Conservation (phyloP, 257 asterid genomes). For the Nemophila menziesii region DNA sequence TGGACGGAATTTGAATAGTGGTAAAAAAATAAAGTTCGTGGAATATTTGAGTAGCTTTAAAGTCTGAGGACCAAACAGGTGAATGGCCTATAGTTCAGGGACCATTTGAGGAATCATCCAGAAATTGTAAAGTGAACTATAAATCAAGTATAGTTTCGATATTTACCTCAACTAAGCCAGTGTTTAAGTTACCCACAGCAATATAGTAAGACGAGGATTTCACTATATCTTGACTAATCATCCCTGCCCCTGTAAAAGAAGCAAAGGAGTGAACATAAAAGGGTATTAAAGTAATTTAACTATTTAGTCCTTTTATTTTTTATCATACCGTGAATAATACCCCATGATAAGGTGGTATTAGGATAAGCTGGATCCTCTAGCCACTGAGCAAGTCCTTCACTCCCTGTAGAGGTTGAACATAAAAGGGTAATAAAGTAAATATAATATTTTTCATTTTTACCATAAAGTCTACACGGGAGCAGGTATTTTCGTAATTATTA, state of each 20-base stretch:
- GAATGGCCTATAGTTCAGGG: too few relatives aligned
- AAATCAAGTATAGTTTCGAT: not conserved
- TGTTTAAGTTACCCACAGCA: slow-evolving; percentile 64
- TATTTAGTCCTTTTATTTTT: slow-evolving; percentile 4
- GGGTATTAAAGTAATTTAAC: not conserved
- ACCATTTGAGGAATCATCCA: too few relatives aligned
- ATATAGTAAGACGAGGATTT: slow-evolving; percentile 48
- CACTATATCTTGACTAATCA: slow-evolving; percentile 30
- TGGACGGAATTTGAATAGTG: too few relatives aligned
- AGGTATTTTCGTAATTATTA: too few relatives aligned
- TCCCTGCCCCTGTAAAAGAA: slow-evolving; percentile 55
- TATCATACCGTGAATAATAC: slow-evolving; percentile 52
- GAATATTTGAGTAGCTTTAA: too few relatives aligned
- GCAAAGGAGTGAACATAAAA: too few relatives aligned
- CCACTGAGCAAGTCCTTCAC: slow-evolving; percentile 49
- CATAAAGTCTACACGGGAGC: too few relatives aligned
- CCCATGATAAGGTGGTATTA: slow-evolving; percentile 45
- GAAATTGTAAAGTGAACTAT: not conserved
- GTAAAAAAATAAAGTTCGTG: too few relatives aligned
- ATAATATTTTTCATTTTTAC: too few relatives aligned
- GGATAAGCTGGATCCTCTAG: slow-evolving; percentile 65
- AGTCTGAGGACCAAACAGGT: too few relatives aligned
- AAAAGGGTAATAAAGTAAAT: too few relatives aligned
- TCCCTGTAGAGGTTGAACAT: slow-evolving; percentile 36
- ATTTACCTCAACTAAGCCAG: slow-evolving; percentile 44